phyloP scores from a whole-genome alignment of 495 filamentous ascomycete genomes.

The Xylaria castorea region DNA sequence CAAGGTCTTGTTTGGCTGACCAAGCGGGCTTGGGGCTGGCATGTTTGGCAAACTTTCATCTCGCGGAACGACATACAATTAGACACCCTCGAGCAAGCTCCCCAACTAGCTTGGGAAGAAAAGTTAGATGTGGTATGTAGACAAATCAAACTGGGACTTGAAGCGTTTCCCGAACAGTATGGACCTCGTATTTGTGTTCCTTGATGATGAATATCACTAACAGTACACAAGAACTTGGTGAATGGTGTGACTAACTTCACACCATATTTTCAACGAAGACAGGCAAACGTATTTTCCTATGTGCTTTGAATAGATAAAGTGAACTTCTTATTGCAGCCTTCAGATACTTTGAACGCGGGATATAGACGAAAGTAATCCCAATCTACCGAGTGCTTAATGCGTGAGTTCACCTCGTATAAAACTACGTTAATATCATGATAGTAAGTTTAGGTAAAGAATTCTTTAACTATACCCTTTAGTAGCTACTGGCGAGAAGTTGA shows the following conservation, averaged over 20 bases:
- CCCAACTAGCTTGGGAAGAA: neutral
- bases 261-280: neutral
- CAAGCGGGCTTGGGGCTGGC: neutral
- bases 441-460: neutral
- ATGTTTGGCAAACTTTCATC: neutral
- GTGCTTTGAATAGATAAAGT: neutral
- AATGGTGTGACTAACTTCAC: neutral
- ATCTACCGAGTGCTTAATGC: neutral
- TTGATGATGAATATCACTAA: neutral
- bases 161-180: neutral
- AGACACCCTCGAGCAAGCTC: neutral
- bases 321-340: neutral
- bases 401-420: neutral
- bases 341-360: neutral
- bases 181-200: neutral
- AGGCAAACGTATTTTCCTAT: neutral
- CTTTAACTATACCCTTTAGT: neutral
- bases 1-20: no score
- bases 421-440: neutral
- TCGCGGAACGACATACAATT: neutral
- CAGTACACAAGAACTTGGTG: neutral
- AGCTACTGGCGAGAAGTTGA: neutral
- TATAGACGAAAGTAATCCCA: neutral
- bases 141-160: neutral
- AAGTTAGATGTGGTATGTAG: neutral